These are phyloP conservation scores for Pleurotus djamor DNA, from an alignment of 768 basidiomycete genomes.

Conservation along the genomic window DNA sequence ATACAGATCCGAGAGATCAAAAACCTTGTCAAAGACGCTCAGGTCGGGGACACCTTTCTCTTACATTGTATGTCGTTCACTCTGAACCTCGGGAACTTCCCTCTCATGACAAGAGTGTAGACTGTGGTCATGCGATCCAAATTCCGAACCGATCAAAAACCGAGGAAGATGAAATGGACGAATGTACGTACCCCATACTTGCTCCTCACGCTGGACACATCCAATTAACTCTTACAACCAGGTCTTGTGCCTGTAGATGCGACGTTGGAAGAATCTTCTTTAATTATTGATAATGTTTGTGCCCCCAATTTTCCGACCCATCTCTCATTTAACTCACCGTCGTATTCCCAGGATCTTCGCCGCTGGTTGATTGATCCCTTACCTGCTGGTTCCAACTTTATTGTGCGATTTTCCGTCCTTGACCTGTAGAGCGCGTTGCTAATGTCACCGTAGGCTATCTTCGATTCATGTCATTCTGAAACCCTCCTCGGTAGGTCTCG, in stretches of 20 bases:
- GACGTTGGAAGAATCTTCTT: no score
- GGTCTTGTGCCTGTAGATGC: no score
- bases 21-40: conserved; percentile 25
- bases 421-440: conserved; percentile 3
- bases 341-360: conserved; percentile 26
- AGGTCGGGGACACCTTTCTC: conserved; percentile 32
- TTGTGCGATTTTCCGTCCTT: conserved; percentile 22
- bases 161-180: conserved; percentile 52
- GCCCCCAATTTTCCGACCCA: no score
- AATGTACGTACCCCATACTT: conserved; percentile 31
- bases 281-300: no score
- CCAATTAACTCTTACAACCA: no score
- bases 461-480: conserved; percentile 39
- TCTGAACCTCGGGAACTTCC: neutral
- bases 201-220: no score
- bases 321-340: no score
- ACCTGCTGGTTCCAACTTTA: conserved; percentile 31
- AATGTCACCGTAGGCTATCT: conserved; percentile 22
- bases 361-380: conserved; percentile 31
- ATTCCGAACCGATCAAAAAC: conserved; percentile 35
- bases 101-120: conserved; percentile 13
- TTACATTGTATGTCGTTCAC: conserved; percentile 24
- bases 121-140: conserved; percentile 52
- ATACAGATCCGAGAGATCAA: conserved; percentile 24
- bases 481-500: conserved; percentile 30